phyloP scores from a whole-genome alignment of 1,139 yeast species.

The Taiozyma sp. region DNA sequence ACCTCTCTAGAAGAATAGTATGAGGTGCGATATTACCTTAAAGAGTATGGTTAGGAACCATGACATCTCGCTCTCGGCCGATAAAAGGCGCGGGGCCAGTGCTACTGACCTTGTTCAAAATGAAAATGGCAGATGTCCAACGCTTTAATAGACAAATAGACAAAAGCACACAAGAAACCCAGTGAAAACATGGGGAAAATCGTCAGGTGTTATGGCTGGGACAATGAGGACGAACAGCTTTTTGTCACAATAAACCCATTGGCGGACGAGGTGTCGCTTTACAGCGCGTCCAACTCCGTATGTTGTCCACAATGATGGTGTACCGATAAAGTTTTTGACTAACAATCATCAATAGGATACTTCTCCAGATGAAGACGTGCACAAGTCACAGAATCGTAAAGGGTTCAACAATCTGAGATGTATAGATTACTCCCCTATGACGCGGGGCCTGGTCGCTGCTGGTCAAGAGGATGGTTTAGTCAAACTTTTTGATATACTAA shows the following conservation, averaged over 20 bases:
- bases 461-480: conserved; percentile 73
- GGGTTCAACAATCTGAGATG: conserved; percentile 75
- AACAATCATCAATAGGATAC: conserved; percentile 5
- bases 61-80: not conserved
- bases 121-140: not conserved
- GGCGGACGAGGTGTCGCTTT: conserved; percentile 61
- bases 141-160: not conserved
- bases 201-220: conserved; percentile 57
- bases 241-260: conserved; percentile 61
- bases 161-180: not conserved
- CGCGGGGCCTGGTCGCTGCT: conserved; percentile 59
- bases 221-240: conserved; percentile 45
- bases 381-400: conserved; percentile 44
- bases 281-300: conserved; percentile 40
- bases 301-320: conserved; percentile 2
- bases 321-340: not conserved
- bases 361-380: conserved; percentile 34
- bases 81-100: no score
- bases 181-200: conserved; percentile 38
- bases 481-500: conserved; percentile 54
- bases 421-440: conserved; percentile 53
- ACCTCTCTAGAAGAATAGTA: no score
- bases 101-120: no score
- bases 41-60: no score
- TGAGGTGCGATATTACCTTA: no score